Percentiles rank a stretch among this genome's conserved stretches.
Conservation (phyloP, 257 asterid species). For the Verbascum thapsus region DNA sequence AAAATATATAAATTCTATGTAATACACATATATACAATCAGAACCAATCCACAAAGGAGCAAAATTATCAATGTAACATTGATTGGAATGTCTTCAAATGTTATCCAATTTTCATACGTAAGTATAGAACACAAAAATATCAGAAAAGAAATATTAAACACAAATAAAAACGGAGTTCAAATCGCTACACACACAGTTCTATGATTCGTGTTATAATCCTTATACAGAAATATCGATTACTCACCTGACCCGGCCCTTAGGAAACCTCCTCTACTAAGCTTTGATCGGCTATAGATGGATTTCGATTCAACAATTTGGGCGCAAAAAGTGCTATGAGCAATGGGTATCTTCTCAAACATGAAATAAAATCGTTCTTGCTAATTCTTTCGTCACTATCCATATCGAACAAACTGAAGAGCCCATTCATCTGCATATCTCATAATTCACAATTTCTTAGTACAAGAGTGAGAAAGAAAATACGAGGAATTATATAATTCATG, state of each 20-base stretch:
- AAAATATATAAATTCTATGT: no score
- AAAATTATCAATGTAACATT: constrained; percentile 13
- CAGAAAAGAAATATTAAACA: constrained; percentile 11
- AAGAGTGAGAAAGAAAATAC: background rate
- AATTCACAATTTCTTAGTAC: background rate
- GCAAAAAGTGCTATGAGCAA: constrained; percentile 74
- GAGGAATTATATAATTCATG: background rate
- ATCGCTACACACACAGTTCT: constrained; percentile 24
- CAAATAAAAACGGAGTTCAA: constrained; percentile 10
- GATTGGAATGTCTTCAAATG: constrained; percentile 4
- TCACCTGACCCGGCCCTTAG: constrained; percentile 21
- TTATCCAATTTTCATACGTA: background rate
- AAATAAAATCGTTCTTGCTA: constrained; percentile 60
- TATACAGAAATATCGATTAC: constrained; percentile 19
- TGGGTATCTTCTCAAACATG: constrained; percentile 66
- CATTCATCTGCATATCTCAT: constrained; percentile 50
- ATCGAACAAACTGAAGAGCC: constrained; percentile 66
- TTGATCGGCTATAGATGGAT: constrained; percentile 28
- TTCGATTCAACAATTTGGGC: constrained; percentile 41
- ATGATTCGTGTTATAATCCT: background rate
- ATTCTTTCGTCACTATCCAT: constrained; percentile 66
- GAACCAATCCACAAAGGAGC: no score
- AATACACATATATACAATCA: no score
- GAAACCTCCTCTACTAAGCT: constrained; percentile 38
- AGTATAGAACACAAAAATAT: constrained; percentile 18